Evolutionary conservation across 257 asterid genomes (phyloP).

Genomic region (Rauvolfia tetraphylla): DNA sequence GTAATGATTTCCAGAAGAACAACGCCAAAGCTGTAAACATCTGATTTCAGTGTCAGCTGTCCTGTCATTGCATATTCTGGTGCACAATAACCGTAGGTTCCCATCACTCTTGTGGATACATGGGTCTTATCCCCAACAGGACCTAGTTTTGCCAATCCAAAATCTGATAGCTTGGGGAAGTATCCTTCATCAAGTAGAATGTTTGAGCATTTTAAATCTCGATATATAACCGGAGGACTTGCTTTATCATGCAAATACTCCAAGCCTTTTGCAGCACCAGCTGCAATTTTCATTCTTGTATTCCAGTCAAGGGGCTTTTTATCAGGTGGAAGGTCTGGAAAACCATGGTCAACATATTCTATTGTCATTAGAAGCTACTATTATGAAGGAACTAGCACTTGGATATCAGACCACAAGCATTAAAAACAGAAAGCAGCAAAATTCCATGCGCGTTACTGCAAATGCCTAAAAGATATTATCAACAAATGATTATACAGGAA

Average conservation of each 20-base stretch:
- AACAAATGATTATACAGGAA: background rate
- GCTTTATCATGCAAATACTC: slow-evolving; percentile 72
- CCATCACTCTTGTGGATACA: slow-evolving; percentile 70
- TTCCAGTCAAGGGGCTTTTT: slow-evolving; percentile 66
- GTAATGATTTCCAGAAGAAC: slow-evolving; percentile 74
- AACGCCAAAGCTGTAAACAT: slow-evolving; percentile 76
- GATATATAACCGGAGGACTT: slow-evolving; percentile 70
- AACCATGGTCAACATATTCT: background rate
- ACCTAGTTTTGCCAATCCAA: slow-evolving; percentile 75
- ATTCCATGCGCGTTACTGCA: background rate
- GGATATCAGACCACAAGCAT: background rate
- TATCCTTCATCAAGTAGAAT: slow-evolving; percentile 54
- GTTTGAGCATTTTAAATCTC: slow-evolving; percentile 66
- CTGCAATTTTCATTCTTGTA: slow-evolving; percentile 74
- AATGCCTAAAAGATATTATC: background rate
- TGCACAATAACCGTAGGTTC: slow-evolving; percentile 82
- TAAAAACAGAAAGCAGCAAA: background rate
- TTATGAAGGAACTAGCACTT: background rate
- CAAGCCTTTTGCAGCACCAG: slow-evolving; percentile 75
- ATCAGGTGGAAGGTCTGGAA: slow-evolving; percentile 66
- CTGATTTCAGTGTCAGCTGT: slow-evolving; percentile 60
- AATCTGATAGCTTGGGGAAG: slow-evolving; percentile 69
- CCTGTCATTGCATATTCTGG: slow-evolving; percentile 82
- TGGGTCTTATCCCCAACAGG: slow-evolving; percentile 65
- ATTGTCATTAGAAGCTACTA: slow-evolving; percentile 7